Conservation (phyloP, 768 basidiomycete species). For the Boletus tomentosulus region DNA sequence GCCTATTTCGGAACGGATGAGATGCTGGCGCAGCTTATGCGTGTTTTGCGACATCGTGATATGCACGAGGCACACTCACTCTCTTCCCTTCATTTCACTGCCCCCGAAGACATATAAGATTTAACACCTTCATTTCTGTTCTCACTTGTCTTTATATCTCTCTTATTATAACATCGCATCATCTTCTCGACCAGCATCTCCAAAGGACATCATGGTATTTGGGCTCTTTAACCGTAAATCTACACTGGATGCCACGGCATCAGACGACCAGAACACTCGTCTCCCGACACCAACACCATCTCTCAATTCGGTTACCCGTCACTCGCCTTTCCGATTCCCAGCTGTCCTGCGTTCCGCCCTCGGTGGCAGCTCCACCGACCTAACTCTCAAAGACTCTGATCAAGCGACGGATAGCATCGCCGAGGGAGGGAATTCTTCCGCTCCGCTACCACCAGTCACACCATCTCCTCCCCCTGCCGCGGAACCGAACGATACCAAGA, state of each 20-base stretch:
- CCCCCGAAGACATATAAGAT: slow-evolving; percentile 3
- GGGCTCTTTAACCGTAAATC: slow-evolving; percentile 39
- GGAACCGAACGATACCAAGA: slow-evolving; percentile 39
- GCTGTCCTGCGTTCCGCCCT: slow-evolving; percentile 11
- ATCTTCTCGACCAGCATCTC: too few relatives aligned
- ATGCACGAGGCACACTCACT: slow-evolving; percentile 14
- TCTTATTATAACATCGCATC: not conserved
- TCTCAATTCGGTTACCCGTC: slow-evolving; percentile 29
- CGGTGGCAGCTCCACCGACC: slow-evolving; percentile 21
- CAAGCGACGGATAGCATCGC: slow-evolving; percentile 2
- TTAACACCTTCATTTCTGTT: not conserved
- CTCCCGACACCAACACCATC: slow-evolving; percentile 56
- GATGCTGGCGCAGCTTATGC: slow-evolving; percentile 6
- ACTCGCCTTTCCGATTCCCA: slow-evolving; percentile 23
- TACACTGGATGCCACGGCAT: slow-evolving; percentile 4
- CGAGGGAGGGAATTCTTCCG: slow-evolving; percentile 8
- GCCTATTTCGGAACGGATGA: slow-evolving; percentile 1
- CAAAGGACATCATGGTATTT: slow-evolving; percentile 34
- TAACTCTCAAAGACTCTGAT: slow-evolving; percentile 17
- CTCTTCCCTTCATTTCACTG: slow-evolving; percentile 12
- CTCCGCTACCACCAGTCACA: slow-evolving; percentile 27
- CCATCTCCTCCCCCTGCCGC: slow-evolving; percentile 33
- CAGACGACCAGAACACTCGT: slow-evolving; percentile 25
- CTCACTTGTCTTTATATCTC: not conserved
- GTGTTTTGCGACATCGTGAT: slow-evolving; percentile 18